Evolutionary conservation across 208 protist species (phyloP), one percentile per base, ranked within the genome.

Genomic region (Crithidia bombi): DNA sequence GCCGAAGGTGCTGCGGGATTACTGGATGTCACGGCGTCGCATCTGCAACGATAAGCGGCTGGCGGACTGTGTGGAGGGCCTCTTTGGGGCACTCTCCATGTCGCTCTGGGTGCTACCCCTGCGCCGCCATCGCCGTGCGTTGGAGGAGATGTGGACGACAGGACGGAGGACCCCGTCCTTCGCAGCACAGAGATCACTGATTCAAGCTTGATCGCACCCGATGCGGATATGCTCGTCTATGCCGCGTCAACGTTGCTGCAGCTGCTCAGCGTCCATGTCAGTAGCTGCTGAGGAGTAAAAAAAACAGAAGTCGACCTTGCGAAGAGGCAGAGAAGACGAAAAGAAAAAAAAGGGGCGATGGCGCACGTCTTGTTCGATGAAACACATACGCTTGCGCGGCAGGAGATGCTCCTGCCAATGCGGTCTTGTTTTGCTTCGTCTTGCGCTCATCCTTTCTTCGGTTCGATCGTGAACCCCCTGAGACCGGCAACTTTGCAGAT

Each of bases 31-130:
- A 15, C 23, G 62, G 21, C 71, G 56, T 17, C 30, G 49, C 43
- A 72, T 86, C 36, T 57, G 41, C 30, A 81, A 74, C 44, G 58
- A 51, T 25, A 90, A 90, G 73, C 68, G 70, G 12, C 57, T 65
- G 35, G 79, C 84, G 17, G 81, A 90, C 71, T 59, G 76, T 33
- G 73, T 85, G 23, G 81, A 90, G 67, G 69, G 81, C 19, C 38
- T 90, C 14, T 82, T 90, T 54, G 84, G 84, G 4, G 84, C 81
- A 2, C 5, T 90, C 26, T 73, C 56, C 25, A 77, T 78, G 62
- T 70, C 78, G 15, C 59, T 86, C 35, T 90, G 80, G 84, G 63
- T 84, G 19, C 58, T 59, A 56, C 84, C 84, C 15, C 58, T 72
- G 35, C 41, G 26, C 25, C 66, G 49, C 12, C 33, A 44, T 6